These are phyloP conservation scores for Novymonas esmeraldas DNA, from an alignment of 208 protist species.

Conservation along the genomic window DNA sequence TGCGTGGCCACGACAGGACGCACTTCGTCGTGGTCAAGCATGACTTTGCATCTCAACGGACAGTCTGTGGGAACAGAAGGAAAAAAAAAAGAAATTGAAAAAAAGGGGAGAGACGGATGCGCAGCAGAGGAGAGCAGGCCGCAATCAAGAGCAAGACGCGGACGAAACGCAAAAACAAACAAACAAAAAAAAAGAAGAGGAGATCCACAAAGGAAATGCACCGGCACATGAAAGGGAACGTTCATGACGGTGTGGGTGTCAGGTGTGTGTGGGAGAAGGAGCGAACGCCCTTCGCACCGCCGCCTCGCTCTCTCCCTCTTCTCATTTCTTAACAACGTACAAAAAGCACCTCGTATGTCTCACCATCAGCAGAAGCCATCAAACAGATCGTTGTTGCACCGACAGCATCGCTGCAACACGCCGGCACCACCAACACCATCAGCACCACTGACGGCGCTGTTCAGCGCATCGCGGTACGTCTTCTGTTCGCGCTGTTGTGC, in stretches of 20 bases:
- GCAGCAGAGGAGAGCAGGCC: too few relatives aligned
- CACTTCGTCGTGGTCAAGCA: too few relatives aligned
- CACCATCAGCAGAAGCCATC: background rate
- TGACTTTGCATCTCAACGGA: too few relatives aligned
- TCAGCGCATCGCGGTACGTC: slow-evolving; percentile 30
- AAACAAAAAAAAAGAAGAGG: background rate
- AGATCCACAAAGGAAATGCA: background rate
- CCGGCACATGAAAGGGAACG: background rate
- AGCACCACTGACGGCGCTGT: slow-evolving; percentile 19
- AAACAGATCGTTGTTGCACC: slow-evolving; percentile 3
- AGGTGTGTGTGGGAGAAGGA: background rate
- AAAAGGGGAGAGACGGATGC: too few relatives aligned
- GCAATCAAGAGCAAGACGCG: too few relatives aligned
- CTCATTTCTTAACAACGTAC: too few relatives aligned
- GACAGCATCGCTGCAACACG: background rate
- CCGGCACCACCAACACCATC: background rate
- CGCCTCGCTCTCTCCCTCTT: background rate
- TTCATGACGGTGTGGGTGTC: background rate
- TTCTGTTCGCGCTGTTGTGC: slow-evolving; percentile 44
- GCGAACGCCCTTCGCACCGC: background rate
- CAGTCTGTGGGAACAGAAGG: too few relatives aligned
- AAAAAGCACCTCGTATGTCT: background rate
- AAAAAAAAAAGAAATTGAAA: slow-evolving; percentile 2
- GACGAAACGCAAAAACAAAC: background rate
- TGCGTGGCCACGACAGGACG: too few relatives aligned